Conservation (phyloP, 2,329 filamentous ascomycete genomes). For the Dendrostoma leiphaemia region DNA sequence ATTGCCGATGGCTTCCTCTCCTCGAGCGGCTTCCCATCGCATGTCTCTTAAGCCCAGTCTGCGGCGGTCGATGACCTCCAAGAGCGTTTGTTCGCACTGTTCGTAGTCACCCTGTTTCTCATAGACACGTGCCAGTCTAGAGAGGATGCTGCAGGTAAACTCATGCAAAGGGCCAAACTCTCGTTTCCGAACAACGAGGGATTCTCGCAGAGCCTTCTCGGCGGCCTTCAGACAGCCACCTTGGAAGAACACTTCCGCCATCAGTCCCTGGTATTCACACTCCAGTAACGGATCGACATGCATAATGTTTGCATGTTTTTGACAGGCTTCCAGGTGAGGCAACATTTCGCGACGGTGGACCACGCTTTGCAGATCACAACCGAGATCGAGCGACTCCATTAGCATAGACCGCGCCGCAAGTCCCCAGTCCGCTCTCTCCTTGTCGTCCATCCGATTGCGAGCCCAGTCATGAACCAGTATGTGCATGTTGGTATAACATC, state of each 20-base stretch:
- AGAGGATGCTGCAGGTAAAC: no score
- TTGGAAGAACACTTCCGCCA: not conserved
- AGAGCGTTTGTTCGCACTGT: not conserved
- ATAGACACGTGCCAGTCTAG: not conserved
- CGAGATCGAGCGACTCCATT: constrained; percentile 4
- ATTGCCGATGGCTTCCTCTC: no score
- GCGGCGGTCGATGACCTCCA: constrained; percentile 6
- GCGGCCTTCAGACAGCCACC: not conserved
- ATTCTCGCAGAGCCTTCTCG: not conserved
- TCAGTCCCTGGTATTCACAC: not conserved
- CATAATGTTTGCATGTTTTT: not conserved
- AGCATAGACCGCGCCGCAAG: not conserved
- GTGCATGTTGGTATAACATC: constrained; percentile 22
- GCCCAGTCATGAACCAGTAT: constrained; percentile 26
- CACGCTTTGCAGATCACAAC: not conserved
- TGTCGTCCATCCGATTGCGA: constrained; percentile 7
- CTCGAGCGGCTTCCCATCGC: not conserved
- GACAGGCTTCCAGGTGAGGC: not conserved
- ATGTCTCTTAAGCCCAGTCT: not conserved
- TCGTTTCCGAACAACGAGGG: not conserved
- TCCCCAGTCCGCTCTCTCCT: not conserved
- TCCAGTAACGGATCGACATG: not conserved
- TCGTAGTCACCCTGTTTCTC: not conserved
- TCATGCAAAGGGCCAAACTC: constrained; percentile 7
- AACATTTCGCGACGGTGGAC: not conserved